Conservation (phyloP, 768 basidiomycete genomes). For the Phanerodontia chrysosporium region DNA sequence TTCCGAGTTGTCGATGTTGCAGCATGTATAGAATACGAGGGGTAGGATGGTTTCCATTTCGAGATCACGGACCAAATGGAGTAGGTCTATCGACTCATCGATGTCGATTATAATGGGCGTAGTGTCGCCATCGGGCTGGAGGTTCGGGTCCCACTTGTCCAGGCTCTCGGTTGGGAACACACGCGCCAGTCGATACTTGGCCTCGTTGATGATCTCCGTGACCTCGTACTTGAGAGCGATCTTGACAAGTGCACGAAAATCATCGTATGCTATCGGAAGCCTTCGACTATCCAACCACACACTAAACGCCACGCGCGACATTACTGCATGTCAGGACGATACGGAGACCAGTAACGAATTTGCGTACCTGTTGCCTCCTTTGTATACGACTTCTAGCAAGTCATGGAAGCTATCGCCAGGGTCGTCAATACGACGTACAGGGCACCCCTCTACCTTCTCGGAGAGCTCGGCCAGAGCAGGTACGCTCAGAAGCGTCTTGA, state of each 20-base stretch:
- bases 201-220: not conserved
- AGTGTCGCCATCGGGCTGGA: not conserved
- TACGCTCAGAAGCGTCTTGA: not conserved
- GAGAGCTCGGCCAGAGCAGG: not conserved
- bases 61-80: not conserved
- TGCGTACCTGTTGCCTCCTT: not conserved
- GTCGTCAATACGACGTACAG: not conserved
- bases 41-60: not conserved
- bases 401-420: not conserved
- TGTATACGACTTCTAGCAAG: not conserved
- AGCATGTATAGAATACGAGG: not conserved
- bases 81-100: not conserved
- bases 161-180: not conserved
- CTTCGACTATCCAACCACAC: not conserved
- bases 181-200: not conserved
- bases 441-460: not conserved
- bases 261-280: not conserved
- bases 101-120: not conserved
- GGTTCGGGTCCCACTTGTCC: not conserved
- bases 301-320: too few relatives aligned
- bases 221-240: not conserved
- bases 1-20: not conserved
- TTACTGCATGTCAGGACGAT: too few relatives aligned
- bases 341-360: too few relatives aligned
- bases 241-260: not conserved